Evolutionary conservation across 2,329 filamentous ascomycete genomes (phyloP), one percentile per base, ranked within the genome.

Genomic region (Grosmannia penicillata): DNA sequence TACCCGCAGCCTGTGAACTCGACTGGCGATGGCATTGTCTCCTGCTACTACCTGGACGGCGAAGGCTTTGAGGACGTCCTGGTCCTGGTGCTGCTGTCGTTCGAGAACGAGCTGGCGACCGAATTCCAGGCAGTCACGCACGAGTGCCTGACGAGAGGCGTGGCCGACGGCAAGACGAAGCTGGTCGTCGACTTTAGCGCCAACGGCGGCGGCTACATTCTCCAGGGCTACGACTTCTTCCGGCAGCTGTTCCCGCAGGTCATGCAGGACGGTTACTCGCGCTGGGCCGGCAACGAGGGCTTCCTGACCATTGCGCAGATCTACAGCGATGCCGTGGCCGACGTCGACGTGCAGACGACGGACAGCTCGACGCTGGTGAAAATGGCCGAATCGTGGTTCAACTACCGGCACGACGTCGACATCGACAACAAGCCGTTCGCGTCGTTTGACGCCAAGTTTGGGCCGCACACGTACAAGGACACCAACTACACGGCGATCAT

Each of bases 221-320:
- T 74, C 8, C 62, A 69, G n/a, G 74, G 70, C 14, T 75, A 73
- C 45, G 73, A 77, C 48, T 60, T 79, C 21, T 77, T 78, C 56
- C 68, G 70, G 38, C 56, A 68, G 51, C 57, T 75, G 0, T 69
- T 71, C 55, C 62, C 62, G 4, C 46, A 54, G 11, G 55, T 63
- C 2, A 9, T 36, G 30, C 39, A 45, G 10, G 55, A 58, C 4
- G 54, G 58, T 6, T 60, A 63, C 47, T 65, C 45, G 36, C 45
- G 66, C 43, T 59, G 59, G 59, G 34, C 33, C 30, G 37, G 28
- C 28, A 42, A 38, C 38, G 48, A 53, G 6, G 55, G 62, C 17
- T 70, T 67, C 32, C 48, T 61, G 11, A 59, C 57, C 6, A 56
- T 69, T 5, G 58, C 67, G 8, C 49, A 60, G 6, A 56, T 68